These are phyloP conservation scores for Aspergillus oerlinghausenensis DNA, from an alignment of 2,329 filamentous ascomycete genomes.

Conservation along the genomic window DNA sequence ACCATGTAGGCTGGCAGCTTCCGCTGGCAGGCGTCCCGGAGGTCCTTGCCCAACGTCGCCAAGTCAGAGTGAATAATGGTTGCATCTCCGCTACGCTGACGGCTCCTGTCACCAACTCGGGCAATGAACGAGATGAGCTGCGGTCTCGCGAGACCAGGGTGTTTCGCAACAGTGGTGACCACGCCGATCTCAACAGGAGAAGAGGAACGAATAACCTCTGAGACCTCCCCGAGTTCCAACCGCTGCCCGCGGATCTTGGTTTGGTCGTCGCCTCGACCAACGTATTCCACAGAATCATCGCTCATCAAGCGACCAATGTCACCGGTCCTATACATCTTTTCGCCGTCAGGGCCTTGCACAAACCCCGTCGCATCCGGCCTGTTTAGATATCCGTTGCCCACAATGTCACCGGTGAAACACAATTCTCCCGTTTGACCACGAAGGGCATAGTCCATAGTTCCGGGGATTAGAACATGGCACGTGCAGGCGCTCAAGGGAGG, in stretches of 20 bases:
- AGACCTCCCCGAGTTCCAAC: conserved; percentile 73
- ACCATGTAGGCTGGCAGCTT: conserved; percentile 27
- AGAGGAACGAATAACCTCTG: conserved; percentile 25
- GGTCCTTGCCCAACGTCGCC: conserved; percentile 15
- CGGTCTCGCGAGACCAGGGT: conserved; percentile 20
- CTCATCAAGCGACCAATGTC: conserved; percentile 74
- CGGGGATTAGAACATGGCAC: conserved; percentile 25
- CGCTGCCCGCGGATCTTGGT: conserved; percentile 78
- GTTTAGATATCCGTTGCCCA: conserved; percentile 26
- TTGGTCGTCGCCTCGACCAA: conserved; percentile 73
- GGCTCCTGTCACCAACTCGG: conserved; percentile 7
- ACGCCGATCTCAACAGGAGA: conserved; percentile 19
- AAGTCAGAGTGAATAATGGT: conserved; percentile 18
- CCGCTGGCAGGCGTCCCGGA: conserved; percentile 21
- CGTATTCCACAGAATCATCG: conserved; percentile 68
- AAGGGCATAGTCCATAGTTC: conserved; percentile 19
- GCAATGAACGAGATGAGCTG: conserved; percentile 30
- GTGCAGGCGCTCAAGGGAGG: conserved; percentile 21
- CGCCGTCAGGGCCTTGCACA: conserved; percentile 12
- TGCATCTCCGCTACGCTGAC: conserved; percentile 8
- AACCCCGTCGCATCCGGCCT: conserved; percentile 24
- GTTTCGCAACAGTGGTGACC: conserved; percentile 26
- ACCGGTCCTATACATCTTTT: conserved; percentile 69
- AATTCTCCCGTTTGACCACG: conserved; percentile 27
- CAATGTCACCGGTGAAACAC: conserved; percentile 25